A percentile compares a stretch with the other conserved stretches of the same genome.
Evolutionary conservation across 768 basidiomycete genomes (phyloP).

Genomic region (Mycena albidolilacea): DNA sequence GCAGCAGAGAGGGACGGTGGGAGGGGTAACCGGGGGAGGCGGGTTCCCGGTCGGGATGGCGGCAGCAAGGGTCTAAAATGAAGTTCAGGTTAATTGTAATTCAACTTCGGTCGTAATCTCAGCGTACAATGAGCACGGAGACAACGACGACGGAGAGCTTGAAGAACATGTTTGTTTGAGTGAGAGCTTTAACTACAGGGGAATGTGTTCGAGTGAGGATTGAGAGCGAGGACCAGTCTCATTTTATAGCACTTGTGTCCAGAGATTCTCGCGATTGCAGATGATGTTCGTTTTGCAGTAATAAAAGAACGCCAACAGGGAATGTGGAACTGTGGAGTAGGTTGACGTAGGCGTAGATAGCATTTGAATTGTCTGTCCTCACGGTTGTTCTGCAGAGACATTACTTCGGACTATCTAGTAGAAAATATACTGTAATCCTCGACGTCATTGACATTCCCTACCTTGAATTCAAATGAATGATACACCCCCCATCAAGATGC

Average conservation of each 20-base stretch:
- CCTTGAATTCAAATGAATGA: too few species aligned
- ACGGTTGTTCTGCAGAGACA: too few species aligned
- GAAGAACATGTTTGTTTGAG: not conserved
- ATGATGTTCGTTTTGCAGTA: not conserved
- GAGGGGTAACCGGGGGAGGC: not conserved
- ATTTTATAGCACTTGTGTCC: not conserved
- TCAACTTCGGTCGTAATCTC: not conserved
- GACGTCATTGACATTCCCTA: too few species aligned
- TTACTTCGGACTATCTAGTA: too few species aligned
- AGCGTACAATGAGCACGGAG: not conserved
- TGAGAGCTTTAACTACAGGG: not conserved
- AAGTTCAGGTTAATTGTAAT: not conserved
- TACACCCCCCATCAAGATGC: too few species aligned
- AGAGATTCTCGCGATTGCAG: conserved; percentile 7
- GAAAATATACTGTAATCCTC: too few species aligned
- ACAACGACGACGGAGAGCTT: not conserved
- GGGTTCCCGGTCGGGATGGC: not conserved
- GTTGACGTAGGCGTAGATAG: too few species aligned
- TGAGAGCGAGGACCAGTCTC: not conserved
- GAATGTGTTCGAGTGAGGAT: not conserved
- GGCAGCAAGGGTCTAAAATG: not conserved
- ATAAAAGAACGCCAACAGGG: too few species aligned
- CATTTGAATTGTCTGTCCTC: too few species aligned
- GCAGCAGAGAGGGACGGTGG: not conserved
- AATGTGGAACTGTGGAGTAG: too few species aligned